Evolutionary conservation across 2,329 filamentous ascomycete species (phyloP), one percentile per base, ranked within the genome.

Genomic region (Escovopsis sp.): DNA sequence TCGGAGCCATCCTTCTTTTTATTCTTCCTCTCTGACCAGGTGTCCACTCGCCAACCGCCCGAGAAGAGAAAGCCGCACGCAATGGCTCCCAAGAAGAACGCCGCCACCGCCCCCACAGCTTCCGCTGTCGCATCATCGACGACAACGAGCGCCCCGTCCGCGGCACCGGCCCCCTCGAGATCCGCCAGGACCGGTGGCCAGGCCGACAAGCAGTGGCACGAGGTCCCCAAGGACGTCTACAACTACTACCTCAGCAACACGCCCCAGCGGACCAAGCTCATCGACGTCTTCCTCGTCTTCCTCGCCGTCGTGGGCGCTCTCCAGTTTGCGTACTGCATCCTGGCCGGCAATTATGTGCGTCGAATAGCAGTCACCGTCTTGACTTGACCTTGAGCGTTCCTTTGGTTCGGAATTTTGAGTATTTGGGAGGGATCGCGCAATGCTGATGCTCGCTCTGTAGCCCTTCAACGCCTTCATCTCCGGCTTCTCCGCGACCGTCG

Each of bases 391-490:
- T 23, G 4, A 23, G 23, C 4, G 23, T 23, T 6, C 23, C 23
- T 6, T 23, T 23, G 4, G 28, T 15, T 15, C 15, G 15, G 15
- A 15, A 15, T 15, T 15, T 15, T 15, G 15, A 15, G 15, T 6
- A 23, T 23, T 23, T 23, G 23, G 23, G 23, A 23, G 4, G 23
- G 15, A 12, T 12, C 23, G 19, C 10, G 11, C 26, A 47, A 38
- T 30, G 8, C 26, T 8, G 12, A 12, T 11, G 28, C 8, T 11
- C 10, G 7, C 5, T 39, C n/a, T 28, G 7, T 45, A 96, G 89
- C 91, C 91, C 9, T 98, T 98, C 73, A 98, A 98, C 62, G 91
- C 93, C 50, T 98, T 98, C 69, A 77, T 98, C 30, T 85, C 88
- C 30, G 93, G 91, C 39, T 98, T 98, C 69, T 80, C 78, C 47